Evolutionary conservation across 768 basidiomycete species (phyloP).

Genomic region (Piloderma croceum): DNA sequence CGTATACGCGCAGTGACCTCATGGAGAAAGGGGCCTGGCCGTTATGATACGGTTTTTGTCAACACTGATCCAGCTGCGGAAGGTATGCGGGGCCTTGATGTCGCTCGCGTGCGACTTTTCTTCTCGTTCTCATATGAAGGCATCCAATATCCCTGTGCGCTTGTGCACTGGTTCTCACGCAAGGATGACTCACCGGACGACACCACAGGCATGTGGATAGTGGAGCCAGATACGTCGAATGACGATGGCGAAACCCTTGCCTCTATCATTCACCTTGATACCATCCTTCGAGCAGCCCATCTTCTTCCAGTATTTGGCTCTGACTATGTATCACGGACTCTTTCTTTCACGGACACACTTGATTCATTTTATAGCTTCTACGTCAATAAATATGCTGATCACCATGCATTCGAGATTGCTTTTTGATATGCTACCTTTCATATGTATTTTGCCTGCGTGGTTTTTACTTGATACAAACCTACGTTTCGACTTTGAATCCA

Average conservation of each 20-base stretch:
- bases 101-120: too few species aligned
- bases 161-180: slow-evolving; percentile 20
- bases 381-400: slow-evolving; percentile 26
- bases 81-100: too few species aligned
- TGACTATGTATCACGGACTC: slow-evolving; percentile 11
- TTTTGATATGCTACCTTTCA: slow-evolving; percentile 21
- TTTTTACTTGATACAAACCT: too few species aligned
- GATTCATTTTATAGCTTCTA: slow-evolving; percentile 19
- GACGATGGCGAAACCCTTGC: slow-evolving; percentile 5
- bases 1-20: slow-evolving; percentile 22
- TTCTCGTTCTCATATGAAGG: slow-evolving; percentile 17
- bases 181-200: slow-evolving; percentile 17
- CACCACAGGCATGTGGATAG: slow-evolving; percentile 26
- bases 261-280: slow-evolving; percentile 19
- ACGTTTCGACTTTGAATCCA: too few species aligned
- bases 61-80: too few species aligned
- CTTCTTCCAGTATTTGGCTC: too few species aligned
- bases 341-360: slow-evolving; percentile 11
- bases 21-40: slow-evolving; percentile 23
- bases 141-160: slow-evolving; percentile 15
- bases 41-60: slow-evolving; percentile 28
- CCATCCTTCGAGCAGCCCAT: slow-evolving; percentile 15
- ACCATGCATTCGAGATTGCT: too few species aligned
- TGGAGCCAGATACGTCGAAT: slow-evolving; percentile 22
- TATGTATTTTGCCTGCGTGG: too few species aligned